Percentiles rank a stretch among this genome's conserved stretches.
These are phyloP conservation scores for Annona cherimola DNA, from an alignment of 164 flowering plant species.

Conservation along the genomic window DNA sequence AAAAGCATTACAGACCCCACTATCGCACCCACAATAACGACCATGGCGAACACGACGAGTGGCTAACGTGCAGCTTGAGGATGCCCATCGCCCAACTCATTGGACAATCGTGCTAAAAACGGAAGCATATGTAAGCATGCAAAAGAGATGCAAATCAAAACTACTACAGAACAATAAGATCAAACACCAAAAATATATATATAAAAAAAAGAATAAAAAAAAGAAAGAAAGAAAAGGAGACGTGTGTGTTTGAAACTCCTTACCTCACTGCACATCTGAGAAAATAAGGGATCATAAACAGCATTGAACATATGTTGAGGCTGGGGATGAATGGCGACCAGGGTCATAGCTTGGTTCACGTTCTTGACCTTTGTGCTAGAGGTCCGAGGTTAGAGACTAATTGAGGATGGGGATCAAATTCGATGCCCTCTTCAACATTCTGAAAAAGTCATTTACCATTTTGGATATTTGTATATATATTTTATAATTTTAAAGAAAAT, in stretches of 20 bases:
- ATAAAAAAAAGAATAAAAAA: no score
- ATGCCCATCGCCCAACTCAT: slow-evolving; percentile 42
- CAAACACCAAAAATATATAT: no score
- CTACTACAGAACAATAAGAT: no score
- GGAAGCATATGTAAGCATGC: neutral
- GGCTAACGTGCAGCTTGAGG: slow-evolving; percentile 33
- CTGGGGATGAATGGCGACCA: neutral
- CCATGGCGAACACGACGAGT: slow-evolving; percentile 14
- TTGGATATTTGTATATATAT: no score
- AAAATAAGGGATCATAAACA: slow-evolving; percentile 10
- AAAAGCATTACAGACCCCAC: slow-evolving; percentile 17
- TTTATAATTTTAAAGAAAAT: no score
- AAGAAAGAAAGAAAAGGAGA: neutral
- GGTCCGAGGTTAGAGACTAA: no score
- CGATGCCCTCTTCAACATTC: no score
- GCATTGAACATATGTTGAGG: slow-evolving; percentile 7
- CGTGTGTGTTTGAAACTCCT: neutral
- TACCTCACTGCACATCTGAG: slow-evolving; percentile 14
- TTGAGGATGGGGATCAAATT: no score
- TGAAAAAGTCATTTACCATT: no score
- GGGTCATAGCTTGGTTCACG: no score
- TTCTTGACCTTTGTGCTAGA: no score
- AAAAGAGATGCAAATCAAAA: no score
- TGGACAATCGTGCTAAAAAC: slow-evolving; percentile 37
- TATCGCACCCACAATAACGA: slow-evolving; percentile 14